Conservation (phyloP, 2,329 filamentous ascomycete genomes). For the Sporothrix schenckii region DNA sequence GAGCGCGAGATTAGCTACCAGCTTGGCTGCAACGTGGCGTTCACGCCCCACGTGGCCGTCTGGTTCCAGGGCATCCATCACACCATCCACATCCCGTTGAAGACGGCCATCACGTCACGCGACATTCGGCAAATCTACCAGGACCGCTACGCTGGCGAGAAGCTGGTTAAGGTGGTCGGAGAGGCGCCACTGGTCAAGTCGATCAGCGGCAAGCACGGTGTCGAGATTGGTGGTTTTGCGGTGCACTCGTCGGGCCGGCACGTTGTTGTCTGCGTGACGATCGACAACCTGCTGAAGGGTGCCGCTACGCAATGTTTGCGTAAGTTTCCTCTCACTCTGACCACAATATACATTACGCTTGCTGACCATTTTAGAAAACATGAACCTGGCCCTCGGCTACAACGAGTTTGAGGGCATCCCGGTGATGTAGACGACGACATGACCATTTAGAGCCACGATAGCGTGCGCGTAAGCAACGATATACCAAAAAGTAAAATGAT, state of each 20-base stretch:
- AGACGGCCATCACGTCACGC: conserved; percentile 82
- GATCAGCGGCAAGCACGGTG: conserved; percentile 81
- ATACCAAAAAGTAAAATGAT: not conserved
- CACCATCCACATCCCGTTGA: conserved; percentile 86
- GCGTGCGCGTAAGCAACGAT: not conserved
- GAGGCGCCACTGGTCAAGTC: conserved; percentile 84
- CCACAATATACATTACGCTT: too few relatives aligned
- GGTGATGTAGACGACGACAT: conserved; percentile 43
- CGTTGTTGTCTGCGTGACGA: conserved; percentile 90
- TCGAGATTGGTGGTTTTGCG: conserved; percentile 95
- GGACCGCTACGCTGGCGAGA: conserved; percentile 93
- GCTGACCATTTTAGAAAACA: conserved; percentile 66
- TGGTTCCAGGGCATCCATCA: conserved; percentile 97
- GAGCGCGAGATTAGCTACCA: conserved; percentile 86
- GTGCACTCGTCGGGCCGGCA: conserved; percentile 86
- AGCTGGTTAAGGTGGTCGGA: conserved; percentile 87
- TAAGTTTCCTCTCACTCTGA: conserved; percentile 55
- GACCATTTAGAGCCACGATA: conserved; percentile 24
- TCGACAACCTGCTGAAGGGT: conserved; percentile 92
- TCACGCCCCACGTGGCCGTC: conserved; percentile 90
- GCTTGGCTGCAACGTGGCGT: conserved; percentile 71
- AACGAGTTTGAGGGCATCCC: conserved; percentile 88
- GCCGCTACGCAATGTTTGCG: conserved; percentile 90
- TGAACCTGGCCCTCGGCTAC: conserved; percentile 90
- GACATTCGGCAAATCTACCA: conserved; percentile 95